These are phyloP conservation scores for Chaetomium fimeti DNA, from an alignment of 495 filamentous ascomycete genomes.

Conservation along the genomic window DNA sequence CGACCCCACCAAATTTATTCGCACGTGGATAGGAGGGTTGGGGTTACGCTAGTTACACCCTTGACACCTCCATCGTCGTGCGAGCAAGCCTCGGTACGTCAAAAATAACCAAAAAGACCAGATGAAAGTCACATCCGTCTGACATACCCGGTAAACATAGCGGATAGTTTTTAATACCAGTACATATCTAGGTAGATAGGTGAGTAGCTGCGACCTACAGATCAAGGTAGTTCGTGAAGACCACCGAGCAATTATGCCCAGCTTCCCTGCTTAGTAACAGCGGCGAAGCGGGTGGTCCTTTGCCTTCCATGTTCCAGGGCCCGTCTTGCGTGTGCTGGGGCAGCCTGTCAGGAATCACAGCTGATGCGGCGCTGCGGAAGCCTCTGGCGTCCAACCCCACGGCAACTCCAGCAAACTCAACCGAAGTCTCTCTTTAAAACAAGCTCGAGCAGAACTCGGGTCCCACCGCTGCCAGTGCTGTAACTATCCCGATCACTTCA, in stretches of 20 bases:
- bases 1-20: neutral
- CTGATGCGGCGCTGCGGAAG: constrained; percentile 12
- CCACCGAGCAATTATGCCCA: too few species aligned
- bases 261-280: neutral
- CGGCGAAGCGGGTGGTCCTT: neutral
- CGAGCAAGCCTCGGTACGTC: too few species aligned
- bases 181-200: too few species aligned
- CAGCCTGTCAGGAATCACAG: constrained; percentile 8
- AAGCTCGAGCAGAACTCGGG: neutral
- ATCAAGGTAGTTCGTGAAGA: too few species aligned
- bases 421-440: neutral
- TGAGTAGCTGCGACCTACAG: too few species aligned
- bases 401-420: neutral
- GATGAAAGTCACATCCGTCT: too few species aligned
- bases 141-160: too few species aligned
- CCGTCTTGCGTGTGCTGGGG: constrained; percentile 8
- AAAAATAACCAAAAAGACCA: too few species aligned
- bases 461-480: too few species aligned
- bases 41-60: neutral
- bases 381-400: neutral
- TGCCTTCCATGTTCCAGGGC: neutral
- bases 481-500: neutral
- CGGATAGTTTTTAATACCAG: too few species aligned
- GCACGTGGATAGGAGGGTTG: neutral
- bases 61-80: too few species aligned